Conservation (phyloP, 2,329 filamentous ascomycete genomes). For the Alternaria arbusti region DNA sequence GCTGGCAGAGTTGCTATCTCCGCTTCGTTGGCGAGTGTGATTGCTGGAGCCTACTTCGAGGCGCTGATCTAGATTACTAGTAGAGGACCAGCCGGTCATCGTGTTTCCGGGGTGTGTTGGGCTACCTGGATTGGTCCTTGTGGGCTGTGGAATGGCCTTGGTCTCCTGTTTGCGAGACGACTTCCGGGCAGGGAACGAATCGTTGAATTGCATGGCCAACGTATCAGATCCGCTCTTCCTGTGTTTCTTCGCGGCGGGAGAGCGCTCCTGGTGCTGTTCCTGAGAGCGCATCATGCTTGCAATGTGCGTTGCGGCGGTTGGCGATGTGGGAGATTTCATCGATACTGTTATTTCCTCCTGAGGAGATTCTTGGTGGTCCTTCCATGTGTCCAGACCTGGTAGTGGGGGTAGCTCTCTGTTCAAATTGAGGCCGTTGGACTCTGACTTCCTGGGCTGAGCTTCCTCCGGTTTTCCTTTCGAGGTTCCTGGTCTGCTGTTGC, state of each 20-base stretch:
- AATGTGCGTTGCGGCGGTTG: constrained; percentile 37
- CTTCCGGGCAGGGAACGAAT: constrained; percentile 22
- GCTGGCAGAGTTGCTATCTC: constrained; percentile 19
- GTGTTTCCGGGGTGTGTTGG: constrained; percentile 18
- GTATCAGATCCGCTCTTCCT: constrained; percentile 41
- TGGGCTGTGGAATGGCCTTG: constrained; percentile 13
- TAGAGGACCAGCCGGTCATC: constrained; percentile 36
- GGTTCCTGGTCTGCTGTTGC: constrained; percentile 39
- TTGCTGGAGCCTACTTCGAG: constrained; percentile 18
- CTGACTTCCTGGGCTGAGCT: constrained; percentile 36
- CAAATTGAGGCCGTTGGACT: constrained; percentile 45
- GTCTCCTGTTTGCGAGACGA: constrained; percentile 20
- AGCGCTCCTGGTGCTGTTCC: constrained; percentile 32
- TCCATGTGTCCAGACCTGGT: constrained; percentile 53
- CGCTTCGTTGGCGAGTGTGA: constrained; percentile 24
- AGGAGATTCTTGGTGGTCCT: constrained; percentile 24
- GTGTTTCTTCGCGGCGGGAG: constrained; percentile 35
- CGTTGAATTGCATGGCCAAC: constrained; percentile 31
- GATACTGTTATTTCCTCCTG: constrained; percentile 20
- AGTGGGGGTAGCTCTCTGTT: constrained; percentile 57
- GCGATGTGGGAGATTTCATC: constrained; percentile 24
- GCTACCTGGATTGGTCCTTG: constrained; percentile 17
- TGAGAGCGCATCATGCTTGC: constrained; percentile 46
- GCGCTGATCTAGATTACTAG: constrained; percentile 28
- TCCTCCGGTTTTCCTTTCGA: constrained; percentile 35